Evolutionary conservation across 2,329 filamentous ascomycete genomes (phyloP), one percentile per base, ranked within the genome.

Genomic region (Aspergillus glaucus): DNA sequence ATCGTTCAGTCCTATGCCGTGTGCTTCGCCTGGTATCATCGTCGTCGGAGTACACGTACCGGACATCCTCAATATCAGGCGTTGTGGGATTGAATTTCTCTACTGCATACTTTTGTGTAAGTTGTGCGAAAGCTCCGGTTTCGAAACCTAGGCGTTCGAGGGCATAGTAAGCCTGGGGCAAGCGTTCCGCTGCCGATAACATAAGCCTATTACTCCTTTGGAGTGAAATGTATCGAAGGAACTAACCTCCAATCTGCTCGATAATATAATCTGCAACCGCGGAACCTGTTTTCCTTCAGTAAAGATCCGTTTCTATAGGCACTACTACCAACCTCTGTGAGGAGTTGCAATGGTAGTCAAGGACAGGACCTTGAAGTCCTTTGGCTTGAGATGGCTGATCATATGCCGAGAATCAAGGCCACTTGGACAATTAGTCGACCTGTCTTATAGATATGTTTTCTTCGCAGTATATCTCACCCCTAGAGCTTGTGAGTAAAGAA

Each of bases 291-390:
- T 14, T 6, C 45, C 21, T 5, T 62, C 41, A 62, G 56, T 37
- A 24, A 48, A 4, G 12, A 51, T 26, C 9, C 24, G 28, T 3
- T 4, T 28, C 24, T 12, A 4, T 8, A 7, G 5, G 10, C 12
- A 2, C 32, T 3, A 6, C 8, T 14, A 51, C 61, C 32, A 42
- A 78, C 78, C 71, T 65, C 76, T 67, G 66, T 85, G 81, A 1
- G 81, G 81, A 12, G 78, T 79, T 2, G 81, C 80, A 49, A 85
- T 77, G 0, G 81, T 84, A 0, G 81, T 84, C 55, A 85, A 63
- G 0, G 80, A 84, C 34, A 90, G 76, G 50, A 95, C 87, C 62
- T 88, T 88, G 55, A 95, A 88, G 45, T 84, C 80, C 3, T 71
- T 69, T 8, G 79, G 80, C 44, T 75, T 73, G 19, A 84, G 66